A percentile compares a stretch with the other conserved stretches of the same genome.
Conservation (phyloP, 192 early-diverging fungal genomes). For the Backusella luteola region DNA sequence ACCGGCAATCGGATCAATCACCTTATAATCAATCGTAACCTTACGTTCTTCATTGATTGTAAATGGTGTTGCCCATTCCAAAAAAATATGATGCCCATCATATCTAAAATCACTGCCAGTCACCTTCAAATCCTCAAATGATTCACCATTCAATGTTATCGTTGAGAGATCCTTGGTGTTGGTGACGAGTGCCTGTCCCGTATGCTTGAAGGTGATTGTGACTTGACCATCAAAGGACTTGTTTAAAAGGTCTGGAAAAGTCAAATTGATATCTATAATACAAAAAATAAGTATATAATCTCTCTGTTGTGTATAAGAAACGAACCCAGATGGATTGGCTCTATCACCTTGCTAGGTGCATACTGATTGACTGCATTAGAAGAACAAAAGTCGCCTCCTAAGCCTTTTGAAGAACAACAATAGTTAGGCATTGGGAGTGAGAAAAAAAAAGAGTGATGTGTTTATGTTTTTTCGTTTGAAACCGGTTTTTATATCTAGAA, state of each 20-base stretch:
- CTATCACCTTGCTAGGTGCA: slow-evolving; percentile 37
- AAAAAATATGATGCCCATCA: slow-evolving; percentile 34
- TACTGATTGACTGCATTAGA: slow-evolving; percentile 28
- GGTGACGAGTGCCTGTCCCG: not conserved
- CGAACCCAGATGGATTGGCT: slow-evolving; percentile 33
- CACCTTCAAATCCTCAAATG: slow-evolving; percentile 30
- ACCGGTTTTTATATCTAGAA: not conserved
- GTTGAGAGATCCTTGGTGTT: slow-evolving; percentile 5
- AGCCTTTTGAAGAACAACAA: slow-evolving; percentile 16
- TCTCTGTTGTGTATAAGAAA: not conserved
- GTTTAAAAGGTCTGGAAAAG: slow-evolving; percentile 15
- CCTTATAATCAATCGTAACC: slow-evolving; percentile 34
- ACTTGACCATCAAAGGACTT: slow-evolving; percentile 22
- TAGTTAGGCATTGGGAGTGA: slow-evolving; percentile 15
- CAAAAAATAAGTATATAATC: not conserved
- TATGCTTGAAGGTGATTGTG: slow-evolving; percentile 21
- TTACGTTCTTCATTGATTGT: slow-evolving; percentile 22
- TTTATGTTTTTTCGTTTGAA: not conserved
- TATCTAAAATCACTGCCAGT: slow-evolving; percentile 26
- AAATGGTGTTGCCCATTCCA: slow-evolving; percentile 39
- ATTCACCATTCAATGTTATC: slow-evolving; percentile 37
- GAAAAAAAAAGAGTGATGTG: not conserved
- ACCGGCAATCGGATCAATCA: slow-evolving; percentile 39
- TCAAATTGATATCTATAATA: slow-evolving; percentile 31
- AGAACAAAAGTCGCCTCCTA: slow-evolving; percentile 20